phyloP scores from a whole-genome alignment of 345 rosid genomes.

The Lepidium africanum region DNA sequence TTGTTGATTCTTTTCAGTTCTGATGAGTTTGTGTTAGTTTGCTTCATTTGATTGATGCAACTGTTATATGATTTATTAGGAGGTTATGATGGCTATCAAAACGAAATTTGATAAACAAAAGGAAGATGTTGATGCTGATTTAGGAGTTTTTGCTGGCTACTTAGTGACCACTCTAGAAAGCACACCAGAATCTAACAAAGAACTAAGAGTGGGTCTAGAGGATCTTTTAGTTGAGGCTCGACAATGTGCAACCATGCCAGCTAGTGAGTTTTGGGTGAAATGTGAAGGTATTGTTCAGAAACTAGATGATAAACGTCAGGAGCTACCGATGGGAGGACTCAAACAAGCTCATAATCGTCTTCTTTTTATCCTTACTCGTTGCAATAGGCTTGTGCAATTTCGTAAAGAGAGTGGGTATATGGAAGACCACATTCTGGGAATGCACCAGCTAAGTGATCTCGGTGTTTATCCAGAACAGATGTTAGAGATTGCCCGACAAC shows the following conservation, averaged over 20 bases:
- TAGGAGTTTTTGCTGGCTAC: conserved; percentile 86
- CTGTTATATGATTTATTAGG: conserved; percentile 35
- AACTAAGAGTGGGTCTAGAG: conserved; percentile 68
- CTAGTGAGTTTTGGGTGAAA: conserved; percentile 76
- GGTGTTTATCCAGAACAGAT: conserved; percentile 86
- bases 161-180: conserved; percentile 76
- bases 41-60: background rate
- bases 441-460: conserved; percentile 84
- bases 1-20: background rate
- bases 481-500: conserved; percentile 49
- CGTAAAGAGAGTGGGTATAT: conserved; percentile 87
- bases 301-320: conserved; percentile 88
- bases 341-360: conserved; percentile 92
- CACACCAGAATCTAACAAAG: conserved; percentile 51
- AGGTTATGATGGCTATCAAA: conserved; percentile 72
- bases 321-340: conserved; percentile 77
- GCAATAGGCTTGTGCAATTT: conserved; percentile 94
- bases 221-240: conserved; percentile 76
- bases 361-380: conserved; percentile 86
- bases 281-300: conserved; percentile 87
- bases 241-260: conserved; percentile 73
- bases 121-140: conserved; percentile 88
- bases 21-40: background rate
- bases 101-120: conserved; percentile 77
- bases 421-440: conserved; percentile 65